Evolutionary conservation across 148 eudicot species (phyloP).

Genomic region (Polygonum maritimum): DNA sequence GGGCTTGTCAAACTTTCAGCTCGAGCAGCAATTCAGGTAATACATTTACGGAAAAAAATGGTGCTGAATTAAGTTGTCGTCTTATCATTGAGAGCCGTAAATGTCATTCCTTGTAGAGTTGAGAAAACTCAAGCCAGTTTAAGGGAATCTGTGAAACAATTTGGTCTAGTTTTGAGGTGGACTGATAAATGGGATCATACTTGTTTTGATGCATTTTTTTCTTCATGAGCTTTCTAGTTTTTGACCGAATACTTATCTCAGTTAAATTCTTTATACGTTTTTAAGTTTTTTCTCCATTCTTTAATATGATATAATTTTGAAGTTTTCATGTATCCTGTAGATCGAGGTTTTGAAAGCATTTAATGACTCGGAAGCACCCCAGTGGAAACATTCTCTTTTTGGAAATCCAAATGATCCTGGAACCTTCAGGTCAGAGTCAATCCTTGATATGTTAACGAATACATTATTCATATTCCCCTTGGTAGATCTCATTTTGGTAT

Average conservation of each 20-base stretch:
- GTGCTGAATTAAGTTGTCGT: not conserved
- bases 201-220: not conserved
- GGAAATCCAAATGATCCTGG: constrained; percentile 95
- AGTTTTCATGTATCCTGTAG: constrained; percentile 22
- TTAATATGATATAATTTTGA: not conserved
- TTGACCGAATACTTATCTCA: not conserved
- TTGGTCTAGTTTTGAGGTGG: not conserved
- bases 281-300: not conserved
- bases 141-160: not conserved
- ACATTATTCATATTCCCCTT: not conserved
- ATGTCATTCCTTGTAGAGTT: not conserved
- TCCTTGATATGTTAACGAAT: not conserved
- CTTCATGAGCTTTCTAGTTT: not conserved
- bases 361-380: constrained; percentile 83
- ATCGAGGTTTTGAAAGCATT: constrained; percentile 83
- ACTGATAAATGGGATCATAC: not conserved
- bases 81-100: not conserved
- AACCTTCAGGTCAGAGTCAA: constrained; percentile 65
- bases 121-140: not conserved
- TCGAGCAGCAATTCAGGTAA: constrained; percentile 87
- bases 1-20: constrained; percentile 93
- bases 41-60: not conserved
- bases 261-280: not conserved
- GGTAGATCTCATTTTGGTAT: not conserved
- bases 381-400: constrained; percentile 94